Conservation (phyloP, 495 filamentous ascomycete species). For the Xylona heveae region DNA sequence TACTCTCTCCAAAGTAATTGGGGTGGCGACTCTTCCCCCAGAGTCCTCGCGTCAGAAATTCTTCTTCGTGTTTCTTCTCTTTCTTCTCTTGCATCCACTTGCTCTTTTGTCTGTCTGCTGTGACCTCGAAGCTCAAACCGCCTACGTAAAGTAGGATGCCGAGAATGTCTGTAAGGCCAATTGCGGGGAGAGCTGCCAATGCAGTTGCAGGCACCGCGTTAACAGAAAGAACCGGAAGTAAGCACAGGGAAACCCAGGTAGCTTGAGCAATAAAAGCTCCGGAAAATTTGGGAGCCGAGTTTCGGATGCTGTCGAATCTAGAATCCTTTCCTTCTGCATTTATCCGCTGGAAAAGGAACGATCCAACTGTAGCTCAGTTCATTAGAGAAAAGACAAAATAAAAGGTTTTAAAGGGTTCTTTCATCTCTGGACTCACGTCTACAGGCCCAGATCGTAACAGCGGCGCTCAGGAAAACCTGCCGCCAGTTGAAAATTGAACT, state of each 20-base stretch:
- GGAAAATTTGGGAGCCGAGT: slow-evolving; percentile 26
- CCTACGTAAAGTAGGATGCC: slow-evolving; percentile 29
- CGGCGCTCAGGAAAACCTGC: slow-evolving; percentile 32
- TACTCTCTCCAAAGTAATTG: slow-evolving; percentile 46
- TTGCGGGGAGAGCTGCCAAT: slow-evolving; percentile 17
- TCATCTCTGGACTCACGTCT: slow-evolving; percentile 27
- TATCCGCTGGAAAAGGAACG: slow-evolving; percentile 34
- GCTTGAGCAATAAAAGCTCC: slow-evolving; percentile 36
- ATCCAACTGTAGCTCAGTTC: slow-evolving; percentile 24
- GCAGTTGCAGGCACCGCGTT: slow-evolving; percentile 32
- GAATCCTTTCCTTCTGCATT: slow-evolving; percentile 31
- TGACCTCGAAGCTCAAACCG: slow-evolving; percentile 34
- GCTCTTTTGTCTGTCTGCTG: slow-evolving; percentile 37
- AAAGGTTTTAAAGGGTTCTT: too few species aligned
- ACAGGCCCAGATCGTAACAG: slow-evolving; percentile 33
- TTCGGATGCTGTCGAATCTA: slow-evolving; percentile 37
- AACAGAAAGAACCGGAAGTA: slow-evolving; percentile 34
- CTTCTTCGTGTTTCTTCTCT: slow-evolving; percentile 36
- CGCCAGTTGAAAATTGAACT: slow-evolving; percentile 31
- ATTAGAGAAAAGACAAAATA: slow-evolving; percentile 2
- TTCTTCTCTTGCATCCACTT: slow-evolving; percentile 31
- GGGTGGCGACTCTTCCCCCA: slow-evolving; percentile 39
- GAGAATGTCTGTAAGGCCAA: slow-evolving; percentile 25
- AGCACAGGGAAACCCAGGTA: slow-evolving; percentile 36
- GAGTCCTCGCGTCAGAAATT: slow-evolving; percentile 35